Evolutionary conservation across 495 filamentous ascomycete species (phyloP).

Genomic region (Aeminium ludgeri): DNA sequence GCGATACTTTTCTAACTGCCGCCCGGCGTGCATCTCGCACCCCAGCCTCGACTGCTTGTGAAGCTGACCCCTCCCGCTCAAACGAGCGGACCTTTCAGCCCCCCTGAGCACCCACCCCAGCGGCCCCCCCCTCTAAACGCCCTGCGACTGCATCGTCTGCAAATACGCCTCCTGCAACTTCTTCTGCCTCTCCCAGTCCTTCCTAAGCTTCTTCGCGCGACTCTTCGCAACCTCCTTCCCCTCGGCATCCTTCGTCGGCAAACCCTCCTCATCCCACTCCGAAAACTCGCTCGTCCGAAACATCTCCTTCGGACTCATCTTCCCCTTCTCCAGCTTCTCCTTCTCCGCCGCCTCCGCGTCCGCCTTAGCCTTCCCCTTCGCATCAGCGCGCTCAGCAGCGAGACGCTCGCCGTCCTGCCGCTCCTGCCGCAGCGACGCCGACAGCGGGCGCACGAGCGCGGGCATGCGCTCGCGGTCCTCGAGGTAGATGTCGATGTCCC

Average conservation of each 20-base stretch:
- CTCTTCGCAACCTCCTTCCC: slow-evolving; percentile 74
- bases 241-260: slow-evolving; percentile 58
- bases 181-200: slow-evolving; percentile 87
- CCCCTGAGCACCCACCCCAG: not conserved
- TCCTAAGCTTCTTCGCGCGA: slow-evolving; percentile 64
- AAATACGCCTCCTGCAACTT: slow-evolving; percentile 60
- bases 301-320: slow-evolving; percentile 32
- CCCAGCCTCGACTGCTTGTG: too few relatives aligned
- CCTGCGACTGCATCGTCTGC: slow-evolving; percentile 20
- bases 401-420: slow-evolving; percentile 44
- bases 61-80: too few relatives aligned
- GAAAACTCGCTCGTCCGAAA: slow-evolving; percentile 40
- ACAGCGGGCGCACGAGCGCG: slow-evolving; percentile 71
- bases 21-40: too few relatives aligned
- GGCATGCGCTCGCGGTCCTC: slow-evolving; percentile 63
- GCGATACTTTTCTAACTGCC: too few relatives aligned
- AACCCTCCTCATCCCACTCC: slow-evolving; percentile 73
- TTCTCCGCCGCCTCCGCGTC: slow-evolving; percentile 40
- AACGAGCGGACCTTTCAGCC: too few relatives aligned
- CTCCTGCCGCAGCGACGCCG: slow-evolving; percentile 51
- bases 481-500: slow-evolving; percentile 65
- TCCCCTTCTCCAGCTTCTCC: slow-evolving; percentile 54
- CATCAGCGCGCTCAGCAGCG: slow-evolving; percentile 25
- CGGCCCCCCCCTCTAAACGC: not conserved
- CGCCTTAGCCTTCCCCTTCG: slow-evolving; percentile 40